Evolutionary conservation across 2,329 filamentous ascomycete species (phyloP), one percentile per base, ranked within the genome.

Genomic region (Pestalotiopsis sp.): DNA sequence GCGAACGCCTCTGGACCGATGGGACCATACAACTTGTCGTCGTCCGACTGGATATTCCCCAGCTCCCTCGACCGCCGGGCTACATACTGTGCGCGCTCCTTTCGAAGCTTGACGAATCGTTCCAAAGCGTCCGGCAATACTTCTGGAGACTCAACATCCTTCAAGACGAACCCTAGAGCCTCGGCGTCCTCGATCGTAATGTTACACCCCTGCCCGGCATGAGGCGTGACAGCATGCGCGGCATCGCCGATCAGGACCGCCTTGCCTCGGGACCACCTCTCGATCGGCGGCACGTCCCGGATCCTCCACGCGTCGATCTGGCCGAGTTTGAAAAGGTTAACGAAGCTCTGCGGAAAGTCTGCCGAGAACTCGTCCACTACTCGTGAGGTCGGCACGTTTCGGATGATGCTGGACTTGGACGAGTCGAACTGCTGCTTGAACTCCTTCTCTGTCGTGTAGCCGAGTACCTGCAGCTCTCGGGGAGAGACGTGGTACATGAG

Each of bases 131-230:
- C n/a, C 14, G 64, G 17, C 3, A 58, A 11, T 36, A 17, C 25
- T 39, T 25, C 14, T 60, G 67, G 38, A 17, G 49, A 25, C 38
- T 64, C 27, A 13, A 62, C 38, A 27, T 67, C 66, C 66, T 36
- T 56, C 31, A 69, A 66, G 23, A 68, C 27, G 12, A 39, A 41
- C 9, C 64, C 27, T 27, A 75, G 66, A 4, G 71, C 72, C 58
- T 74, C 74, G 5, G 73, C 72, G 38, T 75, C 73, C 64, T 75
- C 74, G 20, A 75, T 74, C 12, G 71, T 72, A 39, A 75, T 70
- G 45, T 74, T 75, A 56, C 68, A 71, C 9, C 73, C 74, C 57
- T 74, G 73, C 1, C 74, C 73, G 0, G 72, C 70, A 27, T 72
- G 69, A 2, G 72, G 73, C 1, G 71, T 72, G 6, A 75, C 71